Evolutionary conservation across 768 basidiomycete species (phyloP), one percentile per base, ranked within the genome.

Genomic region (Royoungia palumana): DNA sequence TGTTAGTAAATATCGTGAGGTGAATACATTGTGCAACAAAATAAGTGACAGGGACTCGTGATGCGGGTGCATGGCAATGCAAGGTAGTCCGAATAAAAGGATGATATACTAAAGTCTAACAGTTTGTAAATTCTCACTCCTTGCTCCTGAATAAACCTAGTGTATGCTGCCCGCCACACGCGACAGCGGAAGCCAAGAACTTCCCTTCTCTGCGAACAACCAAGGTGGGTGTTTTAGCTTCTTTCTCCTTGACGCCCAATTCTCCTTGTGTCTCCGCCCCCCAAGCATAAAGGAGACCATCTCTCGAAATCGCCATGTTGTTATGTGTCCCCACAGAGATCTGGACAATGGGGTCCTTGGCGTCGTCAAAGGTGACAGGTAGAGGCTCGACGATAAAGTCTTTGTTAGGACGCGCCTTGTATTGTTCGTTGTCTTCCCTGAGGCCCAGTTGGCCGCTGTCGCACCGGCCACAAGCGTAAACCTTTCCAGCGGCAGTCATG

Each of bases 391-490:
- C 56, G 28, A 94, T 61, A 58, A 82, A 85, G 55, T 87, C 83
- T 4, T 75, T 70, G 47, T 78, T 65, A 30, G 67, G 61, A 12
- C 76, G 75, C 34, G 81, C 76, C 46, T 80, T 70, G 58, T 84
- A 77, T 19, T 80, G 87, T 5, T 75, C 75, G 55, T 95, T 81
- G 53, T 88, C 83, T 48, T 85, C 80, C 11, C 35, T 38, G 30
- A 89, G 73, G 11, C 95, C 95, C 25, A 95, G 78, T 59, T 96
- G 92, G 30, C 86, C 81, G 32, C 82, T 82, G 56, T 94, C 90
- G 38, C 81, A 82, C 32, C 94, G 83, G 3, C 95, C 95, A 59
- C 86, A 88, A 2, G 84, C 89, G 64, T 81, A 95, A 1, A 98
- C 89, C 52, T 83, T 81, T 40, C 95, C 95, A 27, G 80, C 76